Base-by-base conservation (phyloP, 2,329 filamentous ascomycete genomes). In the Curvularia spicifera region DNA sequence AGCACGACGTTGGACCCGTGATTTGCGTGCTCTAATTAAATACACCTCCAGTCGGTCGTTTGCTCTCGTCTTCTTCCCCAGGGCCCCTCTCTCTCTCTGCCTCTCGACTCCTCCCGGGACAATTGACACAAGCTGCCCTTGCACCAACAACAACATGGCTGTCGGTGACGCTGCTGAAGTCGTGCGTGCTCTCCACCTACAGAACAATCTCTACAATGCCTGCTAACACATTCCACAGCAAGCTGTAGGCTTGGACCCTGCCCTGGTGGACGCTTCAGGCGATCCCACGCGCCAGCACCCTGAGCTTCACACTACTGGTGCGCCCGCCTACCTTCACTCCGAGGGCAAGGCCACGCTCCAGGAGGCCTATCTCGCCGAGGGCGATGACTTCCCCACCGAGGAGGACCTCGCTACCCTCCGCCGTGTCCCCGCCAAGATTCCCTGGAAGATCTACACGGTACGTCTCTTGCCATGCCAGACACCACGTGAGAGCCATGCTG, bases 341-440 rank as follows among this genome's bases (percentile, higher is more conserved):
- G 72, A 73, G 61, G 78, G 78, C 51, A 76, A 79, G 68, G 68
- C 75, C 47, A 75, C 77, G 39, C 63, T 72, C 18, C 73, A 76
- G 56, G 70, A 68, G 47, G 66, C 63, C 56, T 76, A 73, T 58
- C 45, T 74, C 15, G 49, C 51, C 42, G 70, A 71, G 5, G 56
- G 61, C 9, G 65, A 71, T 13, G 61, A 65, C 26, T 61, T 74
- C 35, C 75, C 75, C 13, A 76, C 71, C 35, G 70, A 70, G 0
- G 76, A 75, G 52, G 75, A 78, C 51, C 61, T 78, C 10, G 31
- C 26, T 3, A 77, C 74, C 7, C 72, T 78, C n/a, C 66, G 64
- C 12, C 74, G 74, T 42, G 70, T 78, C 9, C 67, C 73, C 31
- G 73, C 69, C 26, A 51, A 57, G 20, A 76, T 77, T 33, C 72